Percentiles rank a stretch among this genome's conserved stretches.
Evolutionary conservation across 2,329 filamentous ascomycete species (phyloP).

Genomic region (Fusarium sublunatum): DNA sequence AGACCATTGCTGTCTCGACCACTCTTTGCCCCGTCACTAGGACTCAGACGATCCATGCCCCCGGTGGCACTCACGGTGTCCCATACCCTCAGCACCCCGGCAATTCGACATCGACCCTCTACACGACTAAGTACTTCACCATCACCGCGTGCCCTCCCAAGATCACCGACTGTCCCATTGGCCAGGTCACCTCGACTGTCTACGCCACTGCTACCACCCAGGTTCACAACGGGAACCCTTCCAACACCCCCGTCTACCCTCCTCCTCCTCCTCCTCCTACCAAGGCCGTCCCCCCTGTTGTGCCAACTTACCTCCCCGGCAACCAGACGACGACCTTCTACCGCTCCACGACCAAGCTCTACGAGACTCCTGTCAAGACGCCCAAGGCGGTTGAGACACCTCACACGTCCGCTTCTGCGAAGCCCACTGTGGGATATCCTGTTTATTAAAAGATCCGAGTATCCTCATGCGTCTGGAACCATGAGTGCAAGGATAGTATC

Average conservation of each 20-base stretch:
- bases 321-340: slow-evolving; percentile 19
- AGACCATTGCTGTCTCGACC: slow-evolving; percentile 35
- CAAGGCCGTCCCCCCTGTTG: slow-evolving; percentile 1
- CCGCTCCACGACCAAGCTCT: slow-evolving; percentile 19
- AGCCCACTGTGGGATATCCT: slow-evolving; percentile 13
- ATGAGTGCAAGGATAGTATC: slow-evolving; percentile 9
- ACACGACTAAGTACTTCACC: slow-evolving; percentile 37
- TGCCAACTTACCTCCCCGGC: slow-evolving; percentile 6
- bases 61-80: slow-evolving; percentile 6
- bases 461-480: slow-evolving; percentile 24
- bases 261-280: slow-evolving; percentile 8
- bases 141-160: slow-evolving; percentile 19
- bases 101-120: slow-evolving; percentile 31
- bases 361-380: slow-evolving; percentile 17
- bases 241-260: slow-evolving; percentile 5
- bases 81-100: slow-evolving; percentile 1
- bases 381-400: not conserved
- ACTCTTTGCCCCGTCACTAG: slow-evolving; percentile 38
- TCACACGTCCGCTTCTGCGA: slow-evolving; percentile 10
- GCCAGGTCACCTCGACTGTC: slow-evolving; percentile 15
- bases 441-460: slow-evolving; percentile 13
- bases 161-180: slow-evolving; percentile 24
- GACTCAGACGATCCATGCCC: slow-evolving; percentile 13
- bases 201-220: slow-evolving; percentile 31
- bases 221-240: slow-evolving; percentile 16